phyloP scores from a whole-genome alignment of 805 yeast species.

The Kluyveromyces dobzhanskii region DNA sequence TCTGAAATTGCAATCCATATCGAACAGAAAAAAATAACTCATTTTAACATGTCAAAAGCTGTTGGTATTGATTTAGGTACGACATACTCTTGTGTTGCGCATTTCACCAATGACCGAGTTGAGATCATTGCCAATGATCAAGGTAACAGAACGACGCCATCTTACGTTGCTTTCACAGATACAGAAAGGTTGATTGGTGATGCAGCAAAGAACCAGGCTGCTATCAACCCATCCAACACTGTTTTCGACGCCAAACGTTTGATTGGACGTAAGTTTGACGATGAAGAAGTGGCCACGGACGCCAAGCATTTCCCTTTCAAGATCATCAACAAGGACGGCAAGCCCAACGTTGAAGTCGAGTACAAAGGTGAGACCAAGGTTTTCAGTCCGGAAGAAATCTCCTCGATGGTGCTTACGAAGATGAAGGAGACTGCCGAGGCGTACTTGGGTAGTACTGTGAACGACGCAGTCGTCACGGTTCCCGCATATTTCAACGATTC shows the following conservation, averaged over 20 bases:
- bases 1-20: too few relatives aligned
- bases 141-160: constrained; percentile 97
- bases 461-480: constrained; percentile 90
- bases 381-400: constrained; percentile 91
- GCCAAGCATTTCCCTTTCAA: constrained; percentile 81
- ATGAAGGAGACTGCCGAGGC: constrained; percentile 90
- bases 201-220: constrained; percentile 97
- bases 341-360: constrained; percentile 76
- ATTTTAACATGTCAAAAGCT: constrained; percentile 40
- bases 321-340: constrained; percentile 62
- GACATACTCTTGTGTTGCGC: constrained; percentile 94
- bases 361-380: constrained; percentile 77
- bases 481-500: constrained; percentile 98
- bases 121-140: constrained; percentile 97
- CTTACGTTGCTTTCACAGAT: constrained; percentile 90
- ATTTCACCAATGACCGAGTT: constrained; percentile 83
- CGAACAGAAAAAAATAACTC: too few relatives aligned
- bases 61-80: constrained; percentile 80
- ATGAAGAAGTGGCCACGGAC: constrained; percentile 71
- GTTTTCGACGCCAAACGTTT: constrained; percentile 89
- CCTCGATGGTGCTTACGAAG: constrained; percentile 85
- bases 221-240: constrained; percentile 85
- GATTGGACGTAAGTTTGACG: constrained; percentile 81
- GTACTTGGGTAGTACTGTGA: constrained; percentile 70
- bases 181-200: constrained; percentile 92